A percentile compares a stretch with the other conserved stretches of the same genome.
phyloP scores from a whole-genome alignment of 176 grass and related monocot species.

The Eleusine indica region DNA sequence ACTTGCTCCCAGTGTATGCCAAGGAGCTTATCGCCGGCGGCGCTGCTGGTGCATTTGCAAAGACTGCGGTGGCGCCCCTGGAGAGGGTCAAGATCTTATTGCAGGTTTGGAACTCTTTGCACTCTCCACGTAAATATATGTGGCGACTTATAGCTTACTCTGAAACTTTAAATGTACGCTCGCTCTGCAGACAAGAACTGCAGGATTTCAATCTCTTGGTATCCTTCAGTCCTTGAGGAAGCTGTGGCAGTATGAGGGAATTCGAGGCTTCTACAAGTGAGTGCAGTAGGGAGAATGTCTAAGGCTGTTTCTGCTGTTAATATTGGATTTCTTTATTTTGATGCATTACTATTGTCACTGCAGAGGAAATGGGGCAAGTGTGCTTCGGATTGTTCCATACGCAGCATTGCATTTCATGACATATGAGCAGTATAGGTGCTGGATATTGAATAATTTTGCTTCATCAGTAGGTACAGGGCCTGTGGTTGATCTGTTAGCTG shows the following conservation, averaged over 20 bases:
- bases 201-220: conserved; percentile 86
- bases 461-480: conserved; percentile 71
- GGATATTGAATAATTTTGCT: conserved; percentile 82
- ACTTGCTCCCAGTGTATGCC: conserved; percentile 75
- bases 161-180: neutral
- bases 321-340: conserved; percentile 14
- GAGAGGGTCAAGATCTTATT: conserved; percentile 91
- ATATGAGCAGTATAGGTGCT: conserved; percentile 86
- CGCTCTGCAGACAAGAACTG: conserved; percentile 72
- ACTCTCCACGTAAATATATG: neutral
- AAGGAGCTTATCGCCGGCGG: conserved; percentile 87
- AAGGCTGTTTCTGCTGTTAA: neutral
- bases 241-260: conserved; percentile 71
- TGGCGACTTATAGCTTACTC: neutral
- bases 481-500: conserved; percentile 90
- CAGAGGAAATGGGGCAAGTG: conserved; percentile 92
- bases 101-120: conserved; percentile 46
- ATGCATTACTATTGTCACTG: conserved; percentile 20
- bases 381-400: conserved; percentile 94
- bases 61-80: conserved; percentile 80
- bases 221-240: conserved; percentile 74
- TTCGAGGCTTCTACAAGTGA: conserved; percentile 93
- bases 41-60: conserved; percentile 83
- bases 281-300: neutral
- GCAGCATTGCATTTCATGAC: conserved; percentile 97